Base-by-base conservation (phyloP, 768 basidiomycete genomes). In the Crassisporium funariophilum region DNA sequence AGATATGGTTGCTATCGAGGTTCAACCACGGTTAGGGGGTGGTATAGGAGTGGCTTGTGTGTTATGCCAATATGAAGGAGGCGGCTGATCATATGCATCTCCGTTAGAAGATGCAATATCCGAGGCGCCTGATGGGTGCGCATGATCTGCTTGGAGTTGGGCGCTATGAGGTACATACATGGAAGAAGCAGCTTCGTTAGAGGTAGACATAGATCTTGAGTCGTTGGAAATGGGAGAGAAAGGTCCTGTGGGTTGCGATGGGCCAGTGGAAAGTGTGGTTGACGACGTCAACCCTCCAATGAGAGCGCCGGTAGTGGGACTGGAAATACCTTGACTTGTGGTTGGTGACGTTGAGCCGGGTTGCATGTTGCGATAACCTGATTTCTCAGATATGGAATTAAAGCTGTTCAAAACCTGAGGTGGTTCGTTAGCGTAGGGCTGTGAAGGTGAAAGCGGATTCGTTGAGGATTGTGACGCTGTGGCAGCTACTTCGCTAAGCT, bases 61-160 rank as follows among this genome's bases (percentile, higher is more conserved):
- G 13, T 29, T 29, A 13, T 41, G 7, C 40, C 40, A 41, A n/a
- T 41, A 41, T 12, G 40, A 41, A 41, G 40, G 40, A 12, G 40
- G 40, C 4, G 40, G 40, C 8, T 15, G 15, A 19, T 40, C 38
- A n/a, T 40, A 16, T 19, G 22, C 16, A 6, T 25, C 40, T 5
- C 19, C n/a, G 6, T 11, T 22, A 6, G 20, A 25, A 4, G 40
- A 20, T 10, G 13, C 7, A 4, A 15, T n/a, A n/a, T n/a, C n/a
- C 4, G 21, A 25, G 19, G 6, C 16, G 7, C 9, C 12, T 10
- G 21, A 21, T 22, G 5, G 20, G n/a, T 9, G 9, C 11, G 40
- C 17, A 25, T 41, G 27, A 29, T 29, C 27, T 7, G 8, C 16
- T 4, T 16, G 16, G 8, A n/a, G 7, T 25, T 25, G 40, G n/a